A percentile compares a stretch with the other conserved stretches of the same genome.
phyloP scores from a whole-genome alignment of 805 yeast genomes.

The Candida verbasci region DNA sequence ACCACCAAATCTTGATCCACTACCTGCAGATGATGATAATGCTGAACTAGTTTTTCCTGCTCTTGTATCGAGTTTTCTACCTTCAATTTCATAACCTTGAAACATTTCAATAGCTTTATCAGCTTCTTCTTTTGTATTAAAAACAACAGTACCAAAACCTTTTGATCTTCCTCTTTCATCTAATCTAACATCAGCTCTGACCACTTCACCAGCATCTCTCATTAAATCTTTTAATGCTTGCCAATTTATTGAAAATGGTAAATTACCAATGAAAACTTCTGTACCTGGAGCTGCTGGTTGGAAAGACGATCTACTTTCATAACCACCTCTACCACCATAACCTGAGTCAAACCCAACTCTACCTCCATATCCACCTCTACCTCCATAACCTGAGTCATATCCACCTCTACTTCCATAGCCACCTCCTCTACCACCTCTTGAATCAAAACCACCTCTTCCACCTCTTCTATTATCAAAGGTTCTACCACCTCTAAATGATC shows the following conservation, averaged over 20 bases:
- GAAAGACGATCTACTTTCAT: conserved; percentile 8
- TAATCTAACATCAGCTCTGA: conserved; percentile 72
- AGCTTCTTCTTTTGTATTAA: conserved; percentile 64
- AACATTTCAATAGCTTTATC: conserved; percentile 62
- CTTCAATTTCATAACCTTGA: conserved; percentile 68
- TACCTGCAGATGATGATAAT: neutral
- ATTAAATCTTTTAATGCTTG: conserved; percentile 82
- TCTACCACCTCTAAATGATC: conserved; percentile 15
- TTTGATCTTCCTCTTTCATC: conserved; percentile 71
- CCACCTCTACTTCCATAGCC: conserved; percentile 6
- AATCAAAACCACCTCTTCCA: conserved; percentile 10
- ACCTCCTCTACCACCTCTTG: conserved; percentile 9
- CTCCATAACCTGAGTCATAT: conserved; percentile 6
- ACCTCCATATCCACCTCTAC: conserved; percentile 8
- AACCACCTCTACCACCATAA: conserved; percentile 15
- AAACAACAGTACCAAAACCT: conserved; percentile 83
- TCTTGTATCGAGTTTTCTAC: conserved; percentile 76
- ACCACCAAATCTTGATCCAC: conserved; percentile 9
- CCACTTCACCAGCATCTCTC: conserved; percentile 70
- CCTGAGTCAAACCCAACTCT: conserved; percentile 12
- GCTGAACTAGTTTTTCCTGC: conserved; percentile 42
- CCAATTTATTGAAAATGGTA: conserved; percentile 82
- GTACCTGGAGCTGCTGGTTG: conserved; percentile 31
- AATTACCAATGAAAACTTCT: conserved; percentile 74
- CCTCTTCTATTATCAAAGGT: conserved; percentile 13